Evolutionary conservation across 2,329 filamentous ascomycete species (phyloP).

Genomic region (Didymella lethalis): DNA sequence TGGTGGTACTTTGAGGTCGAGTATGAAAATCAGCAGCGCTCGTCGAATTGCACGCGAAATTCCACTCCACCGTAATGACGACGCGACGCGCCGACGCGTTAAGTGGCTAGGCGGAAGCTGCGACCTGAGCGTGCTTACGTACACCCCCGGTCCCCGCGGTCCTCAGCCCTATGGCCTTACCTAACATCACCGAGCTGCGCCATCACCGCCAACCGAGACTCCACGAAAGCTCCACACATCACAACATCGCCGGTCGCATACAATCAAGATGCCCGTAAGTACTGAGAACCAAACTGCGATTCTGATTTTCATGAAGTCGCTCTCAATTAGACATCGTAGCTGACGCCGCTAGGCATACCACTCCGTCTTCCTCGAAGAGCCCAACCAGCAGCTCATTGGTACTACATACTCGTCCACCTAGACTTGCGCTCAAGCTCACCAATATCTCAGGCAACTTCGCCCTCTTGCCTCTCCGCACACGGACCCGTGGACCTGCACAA

Average conservation of each 20-base stretch:
- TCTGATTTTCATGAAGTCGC: neutral
- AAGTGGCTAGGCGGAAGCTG: constrained; percentile 47
- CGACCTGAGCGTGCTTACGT: constrained; percentile 31
- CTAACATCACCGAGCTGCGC: constrained; percentile 37
- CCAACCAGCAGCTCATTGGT: constrained; percentile 72
- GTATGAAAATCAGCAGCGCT: neutral
- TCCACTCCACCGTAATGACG: constrained; percentile 8
- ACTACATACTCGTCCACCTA: constrained; percentile 26
- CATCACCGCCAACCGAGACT: constrained; percentile 39
- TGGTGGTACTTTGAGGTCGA: neutral
- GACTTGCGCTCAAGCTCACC: neutral
- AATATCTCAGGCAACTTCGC: constrained; percentile 79
- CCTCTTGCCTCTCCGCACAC: constrained; percentile 90
- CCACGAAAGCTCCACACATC: constrained; percentile 29
- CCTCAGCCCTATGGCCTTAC: constrained; percentile 46
- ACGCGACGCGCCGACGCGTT: constrained; percentile 43
- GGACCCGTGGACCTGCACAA: constrained; percentile 93
- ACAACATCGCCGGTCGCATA: constrained; percentile 28
- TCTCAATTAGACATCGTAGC: constrained; percentile 12
- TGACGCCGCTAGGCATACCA: constrained; percentile 81
- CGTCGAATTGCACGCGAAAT: neutral
- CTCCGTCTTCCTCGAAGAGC: constrained; percentile 90
- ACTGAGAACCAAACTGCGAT: neutral
- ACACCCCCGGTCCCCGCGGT: constrained; percentile 39
- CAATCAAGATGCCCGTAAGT: constrained; percentile 58